Evolutionary conservation across 345 rosid genomes (phyloP).

Genomic region (Citrus unshiu): DNA sequence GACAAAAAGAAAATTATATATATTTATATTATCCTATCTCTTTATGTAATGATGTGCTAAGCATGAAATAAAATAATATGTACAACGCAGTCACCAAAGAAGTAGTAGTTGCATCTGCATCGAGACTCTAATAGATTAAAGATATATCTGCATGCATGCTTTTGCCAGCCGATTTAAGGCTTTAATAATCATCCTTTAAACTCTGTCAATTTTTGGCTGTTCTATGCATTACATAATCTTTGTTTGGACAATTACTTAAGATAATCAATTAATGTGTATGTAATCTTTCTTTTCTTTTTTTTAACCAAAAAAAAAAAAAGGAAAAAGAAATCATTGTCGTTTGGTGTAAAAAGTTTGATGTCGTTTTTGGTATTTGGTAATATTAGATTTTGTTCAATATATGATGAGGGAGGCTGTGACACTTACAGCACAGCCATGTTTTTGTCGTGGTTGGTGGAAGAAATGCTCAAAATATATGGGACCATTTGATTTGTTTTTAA

Average conservation of each 20-base stretch:
- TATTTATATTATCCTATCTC: not conserved
- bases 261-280: not conserved
- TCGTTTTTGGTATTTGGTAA: not conserved
- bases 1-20: not conserved
- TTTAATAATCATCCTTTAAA: not conserved
- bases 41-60: not conserved
- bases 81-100: not conserved
- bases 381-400: not conserved
- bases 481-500: not conserved
- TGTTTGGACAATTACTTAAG: not conserved
- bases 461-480: not conserved
- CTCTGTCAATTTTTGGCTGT: not conserved
- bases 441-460: not conserved
- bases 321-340: not conserved
- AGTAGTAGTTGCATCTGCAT: not conserved
- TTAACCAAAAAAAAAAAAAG: too few relatives aligned
- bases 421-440: too few relatives aligned
- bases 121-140: not conserved
- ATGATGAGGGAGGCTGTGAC: too few relatives aligned
- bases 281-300: not conserved
- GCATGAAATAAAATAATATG: not conserved
- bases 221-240: not conserved
- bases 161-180: not conserved
- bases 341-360: not conserved
- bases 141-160: not conserved